Conservation (phyloP, 257 asterid genomes). For the Perilla frutescens region DNA sequence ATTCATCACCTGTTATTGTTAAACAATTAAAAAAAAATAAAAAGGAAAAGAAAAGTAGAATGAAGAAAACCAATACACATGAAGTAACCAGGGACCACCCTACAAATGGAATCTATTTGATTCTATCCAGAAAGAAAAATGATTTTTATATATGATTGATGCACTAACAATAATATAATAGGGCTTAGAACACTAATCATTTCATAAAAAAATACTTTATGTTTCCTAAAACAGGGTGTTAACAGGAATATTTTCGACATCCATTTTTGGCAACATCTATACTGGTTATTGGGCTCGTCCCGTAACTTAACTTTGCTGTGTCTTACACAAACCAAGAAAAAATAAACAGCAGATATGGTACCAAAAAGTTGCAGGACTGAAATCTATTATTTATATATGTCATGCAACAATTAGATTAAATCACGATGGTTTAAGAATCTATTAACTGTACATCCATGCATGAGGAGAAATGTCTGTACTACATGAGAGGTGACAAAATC, state of each 20-base stretch:
- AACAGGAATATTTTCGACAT: conserved; percentile 27
- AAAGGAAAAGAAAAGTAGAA: background rate
- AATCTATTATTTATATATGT: conserved; percentile 22
- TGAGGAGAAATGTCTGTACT: conserved; percentile 18
- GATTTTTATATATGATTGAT: conserved; percentile 25
- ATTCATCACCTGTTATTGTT: conserved; percentile 22
- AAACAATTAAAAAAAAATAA: background rate
- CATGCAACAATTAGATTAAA: background rate
- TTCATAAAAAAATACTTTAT: conserved; percentile 27
- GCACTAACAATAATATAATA: background rate
- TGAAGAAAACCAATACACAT: conserved; percentile 23
- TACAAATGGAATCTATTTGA: conserved; percentile 45
- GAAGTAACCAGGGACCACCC: conserved; percentile 55
- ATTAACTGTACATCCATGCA: conserved; percentile 39
- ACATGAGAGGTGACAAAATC: background rate
- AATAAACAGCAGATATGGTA: background rate
- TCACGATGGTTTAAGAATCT: background rate
- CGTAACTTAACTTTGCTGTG: conserved; percentile 20
- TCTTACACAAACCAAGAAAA: conserved; percentile 26
- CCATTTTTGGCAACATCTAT: conserved; percentile 46
- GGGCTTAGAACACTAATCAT: conserved; percentile 35
- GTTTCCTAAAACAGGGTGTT: conserved; percentile 45
- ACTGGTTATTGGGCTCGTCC: conserved; percentile 23
- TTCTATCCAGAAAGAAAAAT: conserved; percentile 32
- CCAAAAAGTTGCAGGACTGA: conserved; percentile 27